Conservation (phyloP, 2,329 filamentous ascomycete species). For the Gremmenia infestans region DNA sequence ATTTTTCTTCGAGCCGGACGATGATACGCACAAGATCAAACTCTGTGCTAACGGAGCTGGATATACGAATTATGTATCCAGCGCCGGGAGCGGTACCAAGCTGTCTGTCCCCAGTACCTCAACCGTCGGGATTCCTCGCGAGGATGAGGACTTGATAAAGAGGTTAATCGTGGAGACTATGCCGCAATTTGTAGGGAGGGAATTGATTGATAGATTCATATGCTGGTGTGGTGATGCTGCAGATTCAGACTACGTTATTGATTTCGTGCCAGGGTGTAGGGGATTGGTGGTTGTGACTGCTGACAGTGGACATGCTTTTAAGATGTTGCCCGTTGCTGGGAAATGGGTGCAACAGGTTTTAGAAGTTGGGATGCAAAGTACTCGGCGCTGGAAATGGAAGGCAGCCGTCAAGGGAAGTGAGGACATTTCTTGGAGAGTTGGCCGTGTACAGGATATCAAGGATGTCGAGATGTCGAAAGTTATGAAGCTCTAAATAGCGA, state of each 20-base stretch:
- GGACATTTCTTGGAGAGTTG: no score
- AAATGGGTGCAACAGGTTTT: no score
- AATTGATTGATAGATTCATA: slow-evolving; percentile 45
- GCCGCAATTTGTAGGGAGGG: slow-evolving; percentile 45
- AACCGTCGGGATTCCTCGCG: slow-evolving; percentile 39
- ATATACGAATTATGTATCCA: slow-evolving; percentile 43
- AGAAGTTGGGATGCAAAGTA: no score
- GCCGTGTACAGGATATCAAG: no score
- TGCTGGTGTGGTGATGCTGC: slow-evolving; percentile 55
- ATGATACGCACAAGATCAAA: slow-evolving; percentile 41
- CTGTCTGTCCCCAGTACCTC: slow-evolving; percentile 16
- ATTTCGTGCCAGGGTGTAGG: slow-evolving; percentile 40
- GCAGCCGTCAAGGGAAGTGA: no score
- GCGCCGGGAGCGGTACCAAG: neutral
- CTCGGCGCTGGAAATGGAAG: no score
- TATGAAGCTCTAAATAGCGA: no score
- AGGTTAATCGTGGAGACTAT: slow-evolving; percentile 46
- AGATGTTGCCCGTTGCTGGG: slow-evolving; percentile 14
- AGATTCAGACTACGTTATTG: slow-evolving; percentile 49
- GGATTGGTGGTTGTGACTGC: slow-evolving; percentile 45
- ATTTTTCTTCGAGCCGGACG: slow-evolving; percentile 46
- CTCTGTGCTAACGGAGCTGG: slow-evolving; percentile 53
- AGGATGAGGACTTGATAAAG: slow-evolving; percentile 42
- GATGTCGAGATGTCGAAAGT: no score
- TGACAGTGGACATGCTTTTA: slow-evolving; percentile 48